phyloP scores from a whole-genome alignment of 371 early-diverging fungal genomes.

The Batkoa obscura region DNA sequence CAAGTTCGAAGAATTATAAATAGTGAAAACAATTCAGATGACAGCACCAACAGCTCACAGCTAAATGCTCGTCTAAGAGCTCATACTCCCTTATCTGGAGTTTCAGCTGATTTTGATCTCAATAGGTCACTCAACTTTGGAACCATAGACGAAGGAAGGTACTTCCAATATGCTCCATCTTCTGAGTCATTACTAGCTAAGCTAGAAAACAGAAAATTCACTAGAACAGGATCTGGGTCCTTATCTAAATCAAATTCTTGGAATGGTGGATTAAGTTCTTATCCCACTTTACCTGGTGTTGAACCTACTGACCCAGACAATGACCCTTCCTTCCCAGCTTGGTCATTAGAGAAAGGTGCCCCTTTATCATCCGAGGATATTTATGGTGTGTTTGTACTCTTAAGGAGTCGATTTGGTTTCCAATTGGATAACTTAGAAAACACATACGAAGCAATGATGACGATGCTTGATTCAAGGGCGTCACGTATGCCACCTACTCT shows the following conservation, averaged over 20 bases:
- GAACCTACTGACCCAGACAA: not conserved
- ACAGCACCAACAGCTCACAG: too few relatives aligned
- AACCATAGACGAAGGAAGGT: slow-evolving; percentile 25
- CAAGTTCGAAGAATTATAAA: too few relatives aligned
- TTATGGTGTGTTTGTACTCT: slow-evolving; percentile 33
- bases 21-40: too few relatives aligned
- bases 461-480: slow-evolving; percentile 66
- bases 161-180: slow-evolving; percentile 47
- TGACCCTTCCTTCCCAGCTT: slow-evolving; percentile 38
- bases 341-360: slow-evolving; percentile 36
- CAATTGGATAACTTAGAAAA: slow-evolving; percentile 60
- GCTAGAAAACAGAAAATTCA: slow-evolving; percentile 42
- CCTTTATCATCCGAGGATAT: slow-evolving; percentile 41
- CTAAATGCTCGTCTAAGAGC: too few relatives aligned
- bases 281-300: not conserved
- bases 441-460: slow-evolving; percentile 51
- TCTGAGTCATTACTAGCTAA: slow-evolving; percentile 48
- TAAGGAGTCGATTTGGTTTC: slow-evolving; percentile 54
- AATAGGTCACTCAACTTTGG: not conserved
- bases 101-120: not conserved
- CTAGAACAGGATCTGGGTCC: slow-evolving; percentile 11
- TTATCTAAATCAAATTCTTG: too few relatives aligned
- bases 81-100: not conserved
- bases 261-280: not conserved
- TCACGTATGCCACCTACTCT: slow-evolving; percentile 50